phyloP scores from a whole-genome alignment of 345 rosid species.

The Melaleuca quinquenervia region DNA sequence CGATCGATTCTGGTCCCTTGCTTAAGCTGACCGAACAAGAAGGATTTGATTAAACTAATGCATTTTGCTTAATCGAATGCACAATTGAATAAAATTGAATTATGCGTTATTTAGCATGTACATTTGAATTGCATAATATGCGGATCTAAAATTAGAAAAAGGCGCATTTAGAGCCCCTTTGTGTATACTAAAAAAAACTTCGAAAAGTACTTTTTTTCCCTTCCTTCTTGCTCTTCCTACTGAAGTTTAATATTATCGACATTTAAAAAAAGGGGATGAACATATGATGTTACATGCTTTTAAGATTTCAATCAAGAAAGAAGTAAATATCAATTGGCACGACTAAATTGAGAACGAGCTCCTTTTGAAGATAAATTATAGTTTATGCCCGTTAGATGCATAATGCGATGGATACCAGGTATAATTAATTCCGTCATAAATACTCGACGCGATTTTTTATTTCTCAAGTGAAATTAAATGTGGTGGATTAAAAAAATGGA shows the following conservation, averaged over 20 bases:
- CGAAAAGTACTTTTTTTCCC: background rate
- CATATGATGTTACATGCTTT: fast-evolving
- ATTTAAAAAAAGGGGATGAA: background rate
- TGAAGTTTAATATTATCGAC: background rate
- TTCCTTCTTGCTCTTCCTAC: background rate
- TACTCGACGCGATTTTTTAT: background rate
- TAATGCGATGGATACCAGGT: background rate
- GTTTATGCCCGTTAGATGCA: fast-evolving
- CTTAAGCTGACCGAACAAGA: background rate
- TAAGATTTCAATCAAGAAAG: background rate
- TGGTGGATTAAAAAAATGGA: background rate
- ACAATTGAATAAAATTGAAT: too few species aligned
- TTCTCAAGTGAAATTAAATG: background rate
- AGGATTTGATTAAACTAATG: background rate
- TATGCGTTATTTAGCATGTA: too few species aligned
- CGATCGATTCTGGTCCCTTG: background rate
- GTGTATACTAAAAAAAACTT: background rate
- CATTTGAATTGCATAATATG: background rate
- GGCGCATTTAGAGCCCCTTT: background rate
- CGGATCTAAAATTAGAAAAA: background rate
- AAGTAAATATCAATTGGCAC: background rate
- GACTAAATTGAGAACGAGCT: background rate
- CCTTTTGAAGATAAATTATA: background rate
- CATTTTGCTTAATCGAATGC: too few species aligned
- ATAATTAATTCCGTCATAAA: background rate